Conservation (phyloP, 768 basidiomycete species). For the Thelephora ganbajun region DNA sequence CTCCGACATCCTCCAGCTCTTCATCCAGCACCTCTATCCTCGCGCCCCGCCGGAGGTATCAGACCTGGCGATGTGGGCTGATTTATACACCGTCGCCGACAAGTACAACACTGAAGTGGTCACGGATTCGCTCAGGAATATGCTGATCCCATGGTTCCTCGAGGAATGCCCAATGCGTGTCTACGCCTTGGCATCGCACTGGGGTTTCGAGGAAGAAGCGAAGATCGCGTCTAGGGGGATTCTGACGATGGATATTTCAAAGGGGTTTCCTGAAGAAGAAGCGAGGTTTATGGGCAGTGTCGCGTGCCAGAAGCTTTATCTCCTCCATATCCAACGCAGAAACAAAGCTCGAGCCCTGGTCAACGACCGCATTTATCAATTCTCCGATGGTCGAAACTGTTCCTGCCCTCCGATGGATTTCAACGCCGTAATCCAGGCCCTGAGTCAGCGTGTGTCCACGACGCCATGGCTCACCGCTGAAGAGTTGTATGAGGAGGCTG, state of each 20-base stretch:
- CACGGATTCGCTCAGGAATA: neutral
- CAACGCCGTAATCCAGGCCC: too few species aligned
- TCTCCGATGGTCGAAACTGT: too few species aligned
- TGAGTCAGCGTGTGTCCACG: too few species aligned
- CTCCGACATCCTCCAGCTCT: conserved; percentile 4
- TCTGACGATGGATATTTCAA: neutral
- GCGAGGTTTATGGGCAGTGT: too few species aligned
- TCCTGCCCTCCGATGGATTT: too few species aligned
- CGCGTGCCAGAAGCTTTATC: too few species aligned
- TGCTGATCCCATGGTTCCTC: neutral
- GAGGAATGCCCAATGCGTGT: neutral
- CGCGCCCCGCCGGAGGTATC: neutral
- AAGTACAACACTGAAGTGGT: conserved; percentile 8
- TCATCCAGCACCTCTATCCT: conserved; percentile 13
- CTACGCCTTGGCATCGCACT: neutral
- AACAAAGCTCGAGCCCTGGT: too few species aligned
- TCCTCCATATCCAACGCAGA: too few species aligned
- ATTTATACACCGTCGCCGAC: conserved; percentile 7
- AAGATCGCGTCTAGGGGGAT: neutral
- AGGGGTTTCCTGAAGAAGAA: too few species aligned
- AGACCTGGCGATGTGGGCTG: neutral
- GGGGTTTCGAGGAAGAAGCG: neutral
- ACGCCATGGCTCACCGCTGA: too few species aligned
- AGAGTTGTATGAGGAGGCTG: too few species aligned
- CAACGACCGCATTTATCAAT: too few species aligned